Evolutionary conservation across 257 asterid species (phyloP).

Genomic region (Solanum medicagineum): DNA sequence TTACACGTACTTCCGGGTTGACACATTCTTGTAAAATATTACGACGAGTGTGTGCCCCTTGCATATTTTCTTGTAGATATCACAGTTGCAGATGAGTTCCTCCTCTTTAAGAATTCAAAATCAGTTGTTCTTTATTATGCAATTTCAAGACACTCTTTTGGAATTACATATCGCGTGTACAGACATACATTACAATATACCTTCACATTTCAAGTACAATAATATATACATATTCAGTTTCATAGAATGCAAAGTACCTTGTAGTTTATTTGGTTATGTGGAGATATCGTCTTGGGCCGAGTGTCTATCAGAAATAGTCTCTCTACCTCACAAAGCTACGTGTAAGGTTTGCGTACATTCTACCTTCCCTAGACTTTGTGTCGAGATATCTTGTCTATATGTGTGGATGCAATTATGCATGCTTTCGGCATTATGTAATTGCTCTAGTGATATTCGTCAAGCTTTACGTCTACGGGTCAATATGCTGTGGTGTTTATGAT

Average conservation of each 20-base stretch:
- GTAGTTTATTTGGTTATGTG: background rate
- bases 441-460: background rate
- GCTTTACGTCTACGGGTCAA: background rate
- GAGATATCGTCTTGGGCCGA: no score
- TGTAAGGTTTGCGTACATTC: background rate
- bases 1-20: background rate
- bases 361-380: background rate
- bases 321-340: background rate
- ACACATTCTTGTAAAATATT: conserved; percentile 9
- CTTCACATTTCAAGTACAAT: background rate
- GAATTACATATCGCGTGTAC: conserved; percentile 27
- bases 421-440: background rate
- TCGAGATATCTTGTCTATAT: background rate
- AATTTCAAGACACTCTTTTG: background rate
- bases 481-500: background rate
- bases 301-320: background rate
- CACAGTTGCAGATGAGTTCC: conserved; percentile 91
- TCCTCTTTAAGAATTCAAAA: conserved; percentile 65
- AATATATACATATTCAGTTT: background rate
- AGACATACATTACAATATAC: conserved; percentile 4
- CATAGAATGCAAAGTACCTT: background rate
- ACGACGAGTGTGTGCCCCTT: conserved; percentile 11
- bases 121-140: conserved; percentile 23
- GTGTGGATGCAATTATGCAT: background rate
- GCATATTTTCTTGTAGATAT: conserved; percentile 55